Evolutionary conservation across 176 grass and related monocot genomes (phyloP).

Genomic region (Musa troglodytarum): DNA sequence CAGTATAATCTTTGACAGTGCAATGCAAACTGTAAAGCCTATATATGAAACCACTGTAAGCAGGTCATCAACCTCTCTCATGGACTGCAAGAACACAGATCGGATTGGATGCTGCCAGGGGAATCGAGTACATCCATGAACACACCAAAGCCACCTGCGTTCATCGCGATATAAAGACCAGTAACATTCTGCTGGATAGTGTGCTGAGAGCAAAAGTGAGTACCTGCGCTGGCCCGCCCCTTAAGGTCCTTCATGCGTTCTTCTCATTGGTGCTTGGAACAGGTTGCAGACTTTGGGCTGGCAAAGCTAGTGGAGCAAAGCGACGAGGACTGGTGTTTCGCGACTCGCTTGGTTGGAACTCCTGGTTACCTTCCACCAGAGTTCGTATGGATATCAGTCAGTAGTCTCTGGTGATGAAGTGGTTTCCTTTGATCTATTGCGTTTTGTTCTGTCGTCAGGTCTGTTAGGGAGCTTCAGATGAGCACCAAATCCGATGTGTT

Average conservation of each 20-base stretch:
- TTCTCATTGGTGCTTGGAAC: neutral
- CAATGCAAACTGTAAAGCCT: neutral
- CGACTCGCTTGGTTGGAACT: slow-evolving; percentile 58
- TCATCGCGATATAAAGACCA: slow-evolving; percentile 66
- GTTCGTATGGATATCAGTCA: slow-evolving; percentile 23
- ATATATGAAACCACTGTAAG: neutral
- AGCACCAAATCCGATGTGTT: slow-evolving; percentile 57
- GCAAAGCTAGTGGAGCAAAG: slow-evolving; percentile 53
- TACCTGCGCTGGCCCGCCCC: too few relatives aligned
- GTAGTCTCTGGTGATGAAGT: slow-evolving; percentile 5
- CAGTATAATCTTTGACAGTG: neutral
- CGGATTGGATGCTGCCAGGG: slow-evolving; percentile 49
- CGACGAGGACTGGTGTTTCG: slow-evolving; percentile 39
- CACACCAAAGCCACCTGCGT: slow-evolving; percentile 63
- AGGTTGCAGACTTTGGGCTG: slow-evolving; percentile 64
- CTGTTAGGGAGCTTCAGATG: slow-evolving; percentile 59
- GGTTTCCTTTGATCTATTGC: neutral
- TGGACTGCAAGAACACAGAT: slow-evolving; percentile 71
- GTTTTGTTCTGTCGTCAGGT: slow-evolving; percentile 20
- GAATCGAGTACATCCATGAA: slow-evolving; percentile 75
- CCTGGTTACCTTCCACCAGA: slow-evolving; percentile 69
- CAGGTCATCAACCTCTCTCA: slow-evolving; percentile 53
- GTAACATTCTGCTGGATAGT: slow-evolving; percentile 59
- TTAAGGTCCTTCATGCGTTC: too few relatives aligned
- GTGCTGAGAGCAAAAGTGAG: slow-evolving; percentile 56